A percentile compares a stretch with the other conserved stretches of the same genome.
Conservation (phyloP, 257 asterid species). For the Verbascum thapsus region DNA sequence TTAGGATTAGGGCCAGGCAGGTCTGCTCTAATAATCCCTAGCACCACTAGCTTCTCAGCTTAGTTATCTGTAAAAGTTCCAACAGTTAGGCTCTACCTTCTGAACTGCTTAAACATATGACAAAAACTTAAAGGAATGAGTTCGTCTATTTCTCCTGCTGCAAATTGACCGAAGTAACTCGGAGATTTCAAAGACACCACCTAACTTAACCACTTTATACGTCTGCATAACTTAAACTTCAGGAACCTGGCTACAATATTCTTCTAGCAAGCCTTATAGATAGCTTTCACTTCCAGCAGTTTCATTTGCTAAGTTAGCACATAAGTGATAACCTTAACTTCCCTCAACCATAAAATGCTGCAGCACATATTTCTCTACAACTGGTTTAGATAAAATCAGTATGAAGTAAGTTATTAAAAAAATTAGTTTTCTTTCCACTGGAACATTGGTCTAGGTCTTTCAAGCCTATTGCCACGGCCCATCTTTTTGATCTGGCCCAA, state of each 20-base stretch:
- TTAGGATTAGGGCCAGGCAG: slow-evolving; percentile 9
- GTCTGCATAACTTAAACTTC: neutral
- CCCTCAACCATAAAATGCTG: neutral
- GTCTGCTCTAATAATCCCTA: slow-evolving; percentile 8
- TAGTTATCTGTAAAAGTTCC: slow-evolving; percentile 17
- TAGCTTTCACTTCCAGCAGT: slow-evolving; percentile 22
- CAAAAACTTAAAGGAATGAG: neutral
- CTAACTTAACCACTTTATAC: neutral
- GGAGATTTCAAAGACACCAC: neutral
- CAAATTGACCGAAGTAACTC: neutral
- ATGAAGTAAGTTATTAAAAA: neutral
- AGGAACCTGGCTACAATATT: neutral
- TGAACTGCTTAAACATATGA: slow-evolving; percentile 13
- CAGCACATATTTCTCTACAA: neutral
- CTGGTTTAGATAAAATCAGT: slow-evolving; percentile 14
- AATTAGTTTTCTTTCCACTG: neutral
- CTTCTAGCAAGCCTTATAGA: slow-evolving; percentile 1
- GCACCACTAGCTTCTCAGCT: slow-evolving; percentile 7
- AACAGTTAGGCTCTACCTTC: slow-evolving; percentile 5
- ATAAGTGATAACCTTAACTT: neutral
- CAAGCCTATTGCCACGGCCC: no score
- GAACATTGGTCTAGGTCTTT: neutral
- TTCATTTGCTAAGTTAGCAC: slow-evolving; percentile 1
- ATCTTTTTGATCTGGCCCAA: no score
- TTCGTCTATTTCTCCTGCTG: neutral